Base-by-base conservation (phyloP, 73 alveolate species). In the Stentor coeruleus region DNA sequence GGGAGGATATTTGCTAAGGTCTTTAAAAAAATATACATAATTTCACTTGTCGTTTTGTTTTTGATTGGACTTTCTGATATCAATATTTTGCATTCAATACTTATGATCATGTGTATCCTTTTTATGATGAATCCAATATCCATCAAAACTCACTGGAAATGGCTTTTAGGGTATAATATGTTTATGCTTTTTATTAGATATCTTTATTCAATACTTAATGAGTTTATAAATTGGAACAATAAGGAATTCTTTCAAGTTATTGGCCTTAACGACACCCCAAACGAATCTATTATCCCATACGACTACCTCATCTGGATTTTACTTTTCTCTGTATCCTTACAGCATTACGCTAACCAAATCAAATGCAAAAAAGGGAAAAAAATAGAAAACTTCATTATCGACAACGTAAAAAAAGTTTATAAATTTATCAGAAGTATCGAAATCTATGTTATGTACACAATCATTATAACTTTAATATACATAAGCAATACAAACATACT, bases 51-150 rank as follows among this genome's bases (percentile, higher is more conserved):
- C 33, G 79, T 66, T 31, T 31, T 66, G 11, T 66, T 66, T 66
- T 37, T 33, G 39, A 66, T 66, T 66, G 39, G 79, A 1, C 79
- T 66, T 1, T 66, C 79, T 28, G 79, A 20, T 20, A 66, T 66
- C n/a, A 66, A 66, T 40, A 66, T 66, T 66, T 20, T 66, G 79
- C 79, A 66, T 2, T 66, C 37, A 31, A 40, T 37, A 66, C 37
- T 20, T 20, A 66, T 33, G 79, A 20, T 66, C 33, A 28, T 66
- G n/a, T 66, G n/a, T 66, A 14, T 66, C 1, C n/a, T 66, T 66
- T 66, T 66, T 40, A 66, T 66, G 0, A 20, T 33, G 37, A 66
- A 66, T 66, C 14, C 79, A 26, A 40, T 1, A 1, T 28, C 14
- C 14, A 20, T 31, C 79, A 66, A 66, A 26, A 66, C 20, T 20